Percentiles rank a stretch among this genome's conserved stretches.
phyloP scores from a whole-genome alignment of 768 basidiomycete species.

The Dentipellis sp. region DNA sequence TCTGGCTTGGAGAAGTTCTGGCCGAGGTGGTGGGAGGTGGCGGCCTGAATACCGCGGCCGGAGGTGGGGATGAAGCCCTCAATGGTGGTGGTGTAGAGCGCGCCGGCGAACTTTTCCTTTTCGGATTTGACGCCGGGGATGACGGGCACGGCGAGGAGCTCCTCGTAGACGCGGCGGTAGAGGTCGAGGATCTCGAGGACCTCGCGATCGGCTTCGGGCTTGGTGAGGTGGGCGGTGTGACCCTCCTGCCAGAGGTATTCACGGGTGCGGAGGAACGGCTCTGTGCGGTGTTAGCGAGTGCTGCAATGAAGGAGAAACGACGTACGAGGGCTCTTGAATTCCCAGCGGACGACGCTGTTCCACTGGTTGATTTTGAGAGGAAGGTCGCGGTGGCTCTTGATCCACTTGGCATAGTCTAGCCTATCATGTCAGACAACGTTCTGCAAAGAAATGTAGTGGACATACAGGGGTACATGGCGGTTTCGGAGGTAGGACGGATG shows the following conservation, averaged over 20 bases:
- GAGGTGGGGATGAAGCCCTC: slow-evolving; percentile 98
- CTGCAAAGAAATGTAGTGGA: slow-evolving; percentile 1
- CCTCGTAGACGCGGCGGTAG: slow-evolving; percentile 92
- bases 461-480: slow-evolving; percentile 98
- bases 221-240: slow-evolving; percentile 89
- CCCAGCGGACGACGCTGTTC: slow-evolving; percentile 99
- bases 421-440: not conserved
- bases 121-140: slow-evolving; percentile 96
- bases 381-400: slow-evolving; percentile 93
- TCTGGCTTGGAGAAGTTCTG: slow-evolving; percentile 95
- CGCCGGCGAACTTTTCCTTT: slow-evolving; percentile 99
- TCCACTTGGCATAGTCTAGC: slow-evolving; percentile 96
- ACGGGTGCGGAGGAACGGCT: slow-evolving; percentile 97
- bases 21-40: slow-evolving; percentile 95
- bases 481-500: slow-evolving; percentile 97
- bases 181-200: slow-evolving; percentile 92
- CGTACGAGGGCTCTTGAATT: slow-evolving; percentile 97
- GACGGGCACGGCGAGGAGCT: slow-evolving; percentile 95
- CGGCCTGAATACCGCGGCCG: slow-evolving; percentile 95
- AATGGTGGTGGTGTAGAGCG: slow-evolving; percentile 94
- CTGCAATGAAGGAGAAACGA: not conserved
- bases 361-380: slow-evolving; percentile 97
- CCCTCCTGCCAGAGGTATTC: slow-evolving; percentile 99
- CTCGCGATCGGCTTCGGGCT: slow-evolving; percentile 84
- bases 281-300: slow-evolving; percentile 26